Base-by-base conservation (phyloP, 352 stramenopile genomes). In the Phytopythium mirpurense region DNA sequence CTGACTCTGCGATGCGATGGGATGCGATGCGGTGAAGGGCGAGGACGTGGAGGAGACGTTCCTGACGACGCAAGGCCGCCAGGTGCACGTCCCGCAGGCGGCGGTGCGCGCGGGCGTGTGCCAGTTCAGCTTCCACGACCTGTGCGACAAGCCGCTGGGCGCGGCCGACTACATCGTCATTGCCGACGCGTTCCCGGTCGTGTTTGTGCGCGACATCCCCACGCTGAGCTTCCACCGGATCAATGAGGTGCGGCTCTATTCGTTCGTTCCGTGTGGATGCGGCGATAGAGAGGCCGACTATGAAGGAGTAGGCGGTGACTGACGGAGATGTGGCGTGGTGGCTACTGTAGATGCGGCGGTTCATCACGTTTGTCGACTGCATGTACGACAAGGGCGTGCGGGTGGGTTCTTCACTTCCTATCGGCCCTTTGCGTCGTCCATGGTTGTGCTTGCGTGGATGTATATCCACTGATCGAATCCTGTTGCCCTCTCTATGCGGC, bases 351-450 rank as follows among this genome's bases (percentile, higher is more conserved):
- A 83, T 90, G 59, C 84, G 96, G 49, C 87, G 97, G 51, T 99
- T 99, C 65, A 98, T 99, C 64, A 99, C 96, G 14, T 91, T 99
- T 46, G 82, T 99, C 56, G 97, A 99, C 74, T 97, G 97, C 70
- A 86, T 99, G 72, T 99, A 99, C 67, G 96, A 99, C 64, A 83
- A 77, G 37, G 70, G 73, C 52, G 78, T 90, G 4, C 65, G 68
- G 58, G 78, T 92, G 65, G 27, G 80, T 75, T 51, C 12, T 21
- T 15, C 8, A n/a, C n/a, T n/a, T n/a, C n/a, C n/a, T n/a, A n/a
- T n/a, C n/a, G n/a, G n/a, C n/a, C n/a, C n/a, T n/a, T 12, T 27
- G 3, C 5, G 34, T 19, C 29, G 29, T n/a, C n/a, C n/a, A n/a
- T n/a, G n/a, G n/a, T n/a, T n/a, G n/a, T n/a, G n/a, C n/a, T n/a